Conservation (phyloP, 257 asterid species). For the Prunella vulgaris region DNA sequence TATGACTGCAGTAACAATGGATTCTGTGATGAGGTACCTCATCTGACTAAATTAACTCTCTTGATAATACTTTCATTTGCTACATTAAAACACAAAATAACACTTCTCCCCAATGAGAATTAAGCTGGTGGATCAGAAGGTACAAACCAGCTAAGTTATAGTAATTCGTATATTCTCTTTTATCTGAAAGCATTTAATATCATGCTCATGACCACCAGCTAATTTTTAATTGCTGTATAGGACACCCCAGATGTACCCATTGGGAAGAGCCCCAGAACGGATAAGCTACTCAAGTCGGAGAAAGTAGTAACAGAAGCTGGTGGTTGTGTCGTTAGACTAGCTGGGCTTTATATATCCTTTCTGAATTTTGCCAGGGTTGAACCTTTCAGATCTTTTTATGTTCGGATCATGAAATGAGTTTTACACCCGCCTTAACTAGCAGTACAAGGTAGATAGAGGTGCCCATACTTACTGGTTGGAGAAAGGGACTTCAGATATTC, state of each 20-base stretch:
- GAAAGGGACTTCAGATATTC: slow-evolving; percentile 66
- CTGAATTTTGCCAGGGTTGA: slow-evolving; percentile 12
- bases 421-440: slow-evolving; percentile 47
- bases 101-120: neutral
- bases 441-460: slow-evolving; percentile 81
- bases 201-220: slow-evolving; percentile 9
- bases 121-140: neutral
- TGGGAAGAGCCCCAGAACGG: slow-evolving; percentile 89
- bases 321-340: slow-evolving; percentile 88
- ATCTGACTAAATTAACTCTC: slow-evolving; percentile 25
- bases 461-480: slow-evolving; percentile 82
- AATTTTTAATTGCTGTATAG: slow-evolving; percentile 31
- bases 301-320: slow-evolving; percentile 71
- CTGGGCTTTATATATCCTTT: slow-evolving; percentile 99
- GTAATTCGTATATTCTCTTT: neutral
- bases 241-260: slow-evolving; percentile 81
- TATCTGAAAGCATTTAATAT: neutral
- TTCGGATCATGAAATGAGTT: slow-evolving; percentile 10
- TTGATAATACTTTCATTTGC: slow-evolving; percentile 6
- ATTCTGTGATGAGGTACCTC: slow-evolving; percentile 77
- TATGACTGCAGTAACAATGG: slow-evolving; percentile 90
- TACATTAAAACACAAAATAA: neutral
- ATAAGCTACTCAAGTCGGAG: slow-evolving; percentile 77
- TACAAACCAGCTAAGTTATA: neutral
- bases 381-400: neutral